Percentiles rank a stretch among this genome's conserved stretches.
Evolutionary conservation across 2,329 filamentous ascomycete species (phyloP).

Genomic region (Chrysosporium keratinophilum): DNA sequence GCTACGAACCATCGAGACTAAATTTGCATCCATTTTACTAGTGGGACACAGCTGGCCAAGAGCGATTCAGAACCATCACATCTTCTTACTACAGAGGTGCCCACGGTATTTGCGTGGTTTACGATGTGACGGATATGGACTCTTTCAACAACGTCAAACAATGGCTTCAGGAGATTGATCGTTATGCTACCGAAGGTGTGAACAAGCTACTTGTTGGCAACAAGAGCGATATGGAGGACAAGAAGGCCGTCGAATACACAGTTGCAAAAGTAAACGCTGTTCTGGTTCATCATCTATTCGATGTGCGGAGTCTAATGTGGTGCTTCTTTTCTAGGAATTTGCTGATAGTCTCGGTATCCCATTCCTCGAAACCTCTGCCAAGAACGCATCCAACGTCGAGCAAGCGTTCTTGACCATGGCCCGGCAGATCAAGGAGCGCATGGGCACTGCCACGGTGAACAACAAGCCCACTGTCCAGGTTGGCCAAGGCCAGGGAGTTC

Average conservation of each 20-base stretch:
- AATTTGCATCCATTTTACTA: slow-evolving; percentile 32
- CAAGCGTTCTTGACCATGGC: slow-evolving; percentile 99
- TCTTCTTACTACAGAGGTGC: slow-evolving; percentile 99
- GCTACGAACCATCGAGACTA: background rate
- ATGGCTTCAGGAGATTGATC: slow-evolving; percentile 99
- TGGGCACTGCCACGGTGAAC: slow-evolving; percentile 95
- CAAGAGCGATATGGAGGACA: slow-evolving; percentile 99
- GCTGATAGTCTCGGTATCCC: slow-evolving; percentile 97
- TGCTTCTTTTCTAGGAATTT: slow-evolving; percentile 60
- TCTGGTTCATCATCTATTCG: background rate
- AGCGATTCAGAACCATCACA: slow-evolving; percentile 99
- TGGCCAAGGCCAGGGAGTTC: slow-evolving; percentile 85
- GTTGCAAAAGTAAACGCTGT: slow-evolving; percentile 74
- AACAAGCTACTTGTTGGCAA: slow-evolving; percentile 99
- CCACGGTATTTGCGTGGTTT: slow-evolving; percentile 98
- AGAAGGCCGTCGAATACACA: slow-evolving; percentile 99
- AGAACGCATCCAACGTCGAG: slow-evolving; percentile 99
- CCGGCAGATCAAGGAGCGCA: slow-evolving; percentile 98
- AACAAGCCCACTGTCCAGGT: slow-evolving; percentile 98
- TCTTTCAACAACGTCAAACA: slow-evolving; percentile 99
- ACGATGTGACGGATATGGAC: slow-evolving; percentile 99
- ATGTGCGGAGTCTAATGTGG: background rate
- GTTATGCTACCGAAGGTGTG: slow-evolving; percentile 96
- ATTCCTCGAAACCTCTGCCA: slow-evolving; percentile 98
- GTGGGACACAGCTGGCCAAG: slow-evolving; percentile 99